Conservation (phyloP, 495 filamentous ascomycete genomes). For the Pseudomonodictys pantanalensis region DNA sequence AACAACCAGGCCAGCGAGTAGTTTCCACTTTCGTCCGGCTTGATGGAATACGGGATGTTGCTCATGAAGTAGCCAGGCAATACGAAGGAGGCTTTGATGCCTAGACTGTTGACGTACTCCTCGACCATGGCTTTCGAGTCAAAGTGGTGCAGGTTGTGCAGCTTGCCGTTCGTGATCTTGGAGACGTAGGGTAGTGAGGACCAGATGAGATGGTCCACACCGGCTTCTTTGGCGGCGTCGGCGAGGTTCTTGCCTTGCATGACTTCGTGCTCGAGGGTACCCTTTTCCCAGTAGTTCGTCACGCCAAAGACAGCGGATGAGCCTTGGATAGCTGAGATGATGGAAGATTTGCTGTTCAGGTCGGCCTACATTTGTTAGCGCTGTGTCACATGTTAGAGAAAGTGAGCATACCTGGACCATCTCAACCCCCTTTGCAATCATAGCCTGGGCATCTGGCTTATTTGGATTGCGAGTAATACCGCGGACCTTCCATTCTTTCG, state of each 20-base stretch:
- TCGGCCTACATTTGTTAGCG: conserved; percentile 37
- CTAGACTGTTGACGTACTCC: conserved; percentile 51
- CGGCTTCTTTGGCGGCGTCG: conserved; percentile 37
- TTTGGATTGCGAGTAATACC: conserved; percentile 55
- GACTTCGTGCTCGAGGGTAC: conserved; percentile 36
- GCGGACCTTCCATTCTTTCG: conserved; percentile 51
- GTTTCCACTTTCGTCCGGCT: conserved; percentile 39
- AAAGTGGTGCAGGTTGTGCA: conserved; percentile 57
- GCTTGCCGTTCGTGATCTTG: conserved; percentile 44
- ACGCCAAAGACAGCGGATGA: conserved; percentile 43
- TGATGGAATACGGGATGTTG: conserved; percentile 42
- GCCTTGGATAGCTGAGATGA: conserved; percentile 36
- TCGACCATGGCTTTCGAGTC: conserved; percentile 61
- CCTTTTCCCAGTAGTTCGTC: conserved; percentile 40
- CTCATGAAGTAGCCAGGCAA: conserved; percentile 61
- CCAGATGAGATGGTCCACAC: conserved; percentile 42
- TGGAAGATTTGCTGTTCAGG: conserved; percentile 31
- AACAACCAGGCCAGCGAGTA: conserved; percentile 45
- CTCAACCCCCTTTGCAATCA: conserved; percentile 46
- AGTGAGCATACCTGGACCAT: conserved; percentile 27
- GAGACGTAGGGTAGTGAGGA: conserved; percentile 39
- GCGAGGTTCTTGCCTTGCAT: conserved; percentile 42
- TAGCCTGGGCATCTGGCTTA: conserved; percentile 46
- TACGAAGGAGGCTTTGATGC: conserved; percentile 55
- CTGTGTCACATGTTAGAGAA: conserved; percentile 5